Base-by-base conservation (phyloP, 768 basidiomycete species). In the Hygrophoropsis aurantiaca region DNA sequence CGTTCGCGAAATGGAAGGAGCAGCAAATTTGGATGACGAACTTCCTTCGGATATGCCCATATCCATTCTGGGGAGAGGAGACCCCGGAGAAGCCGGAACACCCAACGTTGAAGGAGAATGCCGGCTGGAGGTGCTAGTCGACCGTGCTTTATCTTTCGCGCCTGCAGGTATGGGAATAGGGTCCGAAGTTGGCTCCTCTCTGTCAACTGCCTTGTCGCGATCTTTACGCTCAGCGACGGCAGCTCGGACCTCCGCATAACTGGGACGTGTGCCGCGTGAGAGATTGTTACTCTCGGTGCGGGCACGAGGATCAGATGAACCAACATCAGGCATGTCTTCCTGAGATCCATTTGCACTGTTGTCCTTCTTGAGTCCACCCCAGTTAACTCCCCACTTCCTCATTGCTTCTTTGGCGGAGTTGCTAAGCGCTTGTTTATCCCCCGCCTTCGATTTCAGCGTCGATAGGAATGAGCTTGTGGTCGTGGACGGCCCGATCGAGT, bases 351-450 rank as follows among this genome's bases (percentile, higher is more conserved):
- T 53, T 38, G 53, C 63, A 44, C 54, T 64, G 38, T 49, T 63
- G 46, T 84, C 81, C 62, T 80, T 84, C 68, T 77, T 82, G 62
- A 82, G 58, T 11, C 74, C 74, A 38, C 79, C 72, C 86, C 90
- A 94, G 48, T 82, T 90, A 21, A 83, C 84, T 19, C 92, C 85
- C 92, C 92, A 95, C 62, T 95, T 95, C 49, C 86, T 83, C 76
- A 97, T 85, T 8, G 88, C 79, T 59, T 97, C 94, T 61, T 86
- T 88, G 11, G 93, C 90, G 0, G 87, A 82, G 56, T 88, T 85
- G 53, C 83, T 85, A 36, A 94, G 70, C 6, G 89, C 88, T 63
- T 94, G 87, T 61, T 92, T 94, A 65, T 94, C 94, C 19, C 68
- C 71, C 0, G 84, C 81, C 35, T 85, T 85, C 5, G 89, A 81